Evolutionary conservation across 768 basidiomycete genomes (phyloP).

Genomic region (Suillus subalutaceus): DNA sequence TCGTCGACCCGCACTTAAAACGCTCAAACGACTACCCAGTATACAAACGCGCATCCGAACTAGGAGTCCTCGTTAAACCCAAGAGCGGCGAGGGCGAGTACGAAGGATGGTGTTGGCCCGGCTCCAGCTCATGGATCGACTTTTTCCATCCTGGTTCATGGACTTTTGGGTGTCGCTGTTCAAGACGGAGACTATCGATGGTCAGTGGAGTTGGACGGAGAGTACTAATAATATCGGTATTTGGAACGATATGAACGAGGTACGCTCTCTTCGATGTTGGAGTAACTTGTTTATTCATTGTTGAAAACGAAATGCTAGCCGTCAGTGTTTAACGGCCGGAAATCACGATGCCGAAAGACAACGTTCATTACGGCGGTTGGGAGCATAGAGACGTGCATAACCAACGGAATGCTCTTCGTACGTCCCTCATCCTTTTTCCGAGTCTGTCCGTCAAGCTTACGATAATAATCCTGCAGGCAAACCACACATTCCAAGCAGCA

Average conservation of each 20-base stretch:
- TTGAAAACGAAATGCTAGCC: conserved; percentile 52
- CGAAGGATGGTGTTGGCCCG: conserved; percentile 99
- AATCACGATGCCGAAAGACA: conserved; percentile 79
- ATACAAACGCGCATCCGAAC: conserved; percentile 82
- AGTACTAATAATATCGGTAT: conserved; percentile 79
- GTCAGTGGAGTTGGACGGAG: conserved; percentile 4
- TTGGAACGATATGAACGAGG: conserved; percentile 99
- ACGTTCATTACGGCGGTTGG: conserved; percentile 91
- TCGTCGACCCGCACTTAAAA: conserved; percentile 96
- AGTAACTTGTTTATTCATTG: background rate
- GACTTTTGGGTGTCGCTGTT: conserved; percentile 38
- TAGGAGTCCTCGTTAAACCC: conserved; percentile 81
- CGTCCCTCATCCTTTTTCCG: conserved; percentile 25
- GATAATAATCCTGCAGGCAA: conserved; percentile 54
- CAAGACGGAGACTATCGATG: background rate
- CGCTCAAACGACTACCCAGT: conserved; percentile 77
- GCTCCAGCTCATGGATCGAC: conserved; percentile 95
- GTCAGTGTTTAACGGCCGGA: conserved; percentile 99
- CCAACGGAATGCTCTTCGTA: conserved; percentile 91
- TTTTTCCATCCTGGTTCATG: conserved; percentile 91
- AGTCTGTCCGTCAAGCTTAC: background rate
- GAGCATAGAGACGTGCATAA: conserved; percentile 98
- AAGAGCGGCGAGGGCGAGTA: conserved; percentile 82
- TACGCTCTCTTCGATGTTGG: conserved; percentile 32
- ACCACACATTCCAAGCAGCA: conserved; percentile 80